A percentile compares a stretch with the other conserved stretches of the same genome.
phyloP scores from a whole-genome alignment of 2,329 filamentous ascomycete species.

The Shiraia bambusicola region DNA sequence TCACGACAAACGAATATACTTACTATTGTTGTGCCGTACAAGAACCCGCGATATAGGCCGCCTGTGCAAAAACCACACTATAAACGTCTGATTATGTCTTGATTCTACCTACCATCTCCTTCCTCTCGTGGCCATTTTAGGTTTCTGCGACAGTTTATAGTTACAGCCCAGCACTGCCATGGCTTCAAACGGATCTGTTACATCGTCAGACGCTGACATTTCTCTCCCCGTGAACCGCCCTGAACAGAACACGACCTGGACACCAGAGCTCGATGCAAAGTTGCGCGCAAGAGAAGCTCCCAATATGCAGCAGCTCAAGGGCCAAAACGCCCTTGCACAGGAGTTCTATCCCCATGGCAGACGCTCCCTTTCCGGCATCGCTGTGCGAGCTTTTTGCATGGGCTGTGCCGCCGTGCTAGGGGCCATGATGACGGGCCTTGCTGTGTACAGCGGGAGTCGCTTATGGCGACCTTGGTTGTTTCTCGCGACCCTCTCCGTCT shows the following conservation, averaged over 20 bases:
- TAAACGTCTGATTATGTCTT: too few species aligned
- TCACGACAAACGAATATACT: slow-evolving; percentile 3
- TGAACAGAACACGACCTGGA: slow-evolving; percentile 23
- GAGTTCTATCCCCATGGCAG: slow-evolving; percentile 46
- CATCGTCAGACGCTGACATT: slow-evolving; percentile 29
- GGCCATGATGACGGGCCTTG: slow-evolving; percentile 31
- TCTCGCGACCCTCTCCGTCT: slow-evolving; percentile 67
- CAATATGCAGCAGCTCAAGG: slow-evolving; percentile 19
- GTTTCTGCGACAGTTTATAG: slow-evolving; percentile 1
- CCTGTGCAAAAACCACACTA: too few species aligned
- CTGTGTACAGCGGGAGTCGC: slow-evolving; percentile 38
- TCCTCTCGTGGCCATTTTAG: slow-evolving; percentile 1
- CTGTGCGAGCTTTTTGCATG: slow-evolving; percentile 49
- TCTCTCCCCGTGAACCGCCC: slow-evolving; percentile 35
- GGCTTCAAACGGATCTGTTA: slow-evolving; percentile 26
- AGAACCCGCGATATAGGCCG: too few species aligned
- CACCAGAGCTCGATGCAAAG: slow-evolving; percentile 29
- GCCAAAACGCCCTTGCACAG: slow-evolving; percentile 18
- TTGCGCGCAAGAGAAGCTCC: slow-evolving; percentile 28
- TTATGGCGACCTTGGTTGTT: slow-evolving; percentile 66
- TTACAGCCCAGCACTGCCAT: slow-evolving; percentile 14
- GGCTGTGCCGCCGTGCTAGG: slow-evolving; percentile 43
- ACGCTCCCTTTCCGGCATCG: slow-evolving; percentile 51
- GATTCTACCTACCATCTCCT: not conserved
- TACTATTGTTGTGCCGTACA: slow-evolving; percentile 7